phyloP scores from a whole-genome alignment of 2,329 filamentous ascomycete species.

The Cryphonectria naterciae region DNA sequence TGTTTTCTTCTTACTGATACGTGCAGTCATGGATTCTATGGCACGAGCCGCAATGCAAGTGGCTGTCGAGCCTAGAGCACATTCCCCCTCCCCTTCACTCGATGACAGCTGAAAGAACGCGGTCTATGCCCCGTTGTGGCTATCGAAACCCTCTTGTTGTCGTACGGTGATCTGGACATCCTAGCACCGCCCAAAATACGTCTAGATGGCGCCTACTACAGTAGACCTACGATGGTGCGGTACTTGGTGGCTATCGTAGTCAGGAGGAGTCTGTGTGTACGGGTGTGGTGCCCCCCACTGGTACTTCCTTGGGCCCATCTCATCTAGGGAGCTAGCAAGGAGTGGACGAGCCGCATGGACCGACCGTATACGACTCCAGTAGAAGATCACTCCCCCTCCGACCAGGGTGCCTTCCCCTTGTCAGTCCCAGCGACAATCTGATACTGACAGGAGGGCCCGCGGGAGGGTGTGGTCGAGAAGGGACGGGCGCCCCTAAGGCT shows the following conservation, averaged over 20 bases:
- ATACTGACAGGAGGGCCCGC: background rate
- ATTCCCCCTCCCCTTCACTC: background rate
- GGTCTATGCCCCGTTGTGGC: background rate
- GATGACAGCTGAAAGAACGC: background rate
- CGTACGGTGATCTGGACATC: background rate
- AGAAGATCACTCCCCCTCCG: background rate
- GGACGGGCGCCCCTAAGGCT: background rate
- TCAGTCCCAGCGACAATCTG: background rate
- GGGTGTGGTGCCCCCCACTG: background rate
- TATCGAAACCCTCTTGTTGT: background rate
- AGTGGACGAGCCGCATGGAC: background rate
- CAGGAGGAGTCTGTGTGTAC: background rate
- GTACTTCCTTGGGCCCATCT: background rate
- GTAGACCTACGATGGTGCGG: background rate
- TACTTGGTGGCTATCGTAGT: background rate
- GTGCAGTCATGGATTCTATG: background rate
- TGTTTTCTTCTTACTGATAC: background rate
- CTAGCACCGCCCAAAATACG: background rate
- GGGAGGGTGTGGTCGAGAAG: background rate
- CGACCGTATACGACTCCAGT: background rate
- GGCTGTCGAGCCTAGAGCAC: background rate
- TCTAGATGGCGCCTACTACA: background rate
- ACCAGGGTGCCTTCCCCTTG: background rate
- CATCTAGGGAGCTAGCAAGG: background rate
- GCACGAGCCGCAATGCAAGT: background rate